Evolutionary conservation across 441 rosid genomes (phyloP), one percentile per base, ranked within the genome.

Genomic region (Mallotus repandus): DNA sequence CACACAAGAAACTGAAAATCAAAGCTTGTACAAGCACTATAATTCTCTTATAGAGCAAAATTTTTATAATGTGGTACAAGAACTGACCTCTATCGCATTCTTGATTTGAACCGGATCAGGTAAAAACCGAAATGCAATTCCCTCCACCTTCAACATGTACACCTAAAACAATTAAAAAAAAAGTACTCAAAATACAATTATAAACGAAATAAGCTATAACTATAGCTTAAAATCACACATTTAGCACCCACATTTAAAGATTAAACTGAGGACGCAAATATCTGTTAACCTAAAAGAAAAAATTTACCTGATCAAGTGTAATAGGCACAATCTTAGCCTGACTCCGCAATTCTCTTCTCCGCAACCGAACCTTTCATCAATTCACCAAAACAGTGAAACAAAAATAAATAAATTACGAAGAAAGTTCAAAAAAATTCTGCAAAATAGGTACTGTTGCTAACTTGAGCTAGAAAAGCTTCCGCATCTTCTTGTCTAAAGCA

Each of bases 401-500:
- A 32, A 32, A 71, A 49, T 25, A 54, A 25, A n/a, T 12, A 58
- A 38, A 38, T 12, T 29, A 54, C 2, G 25, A 13, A 63, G 9
- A 21, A 18, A n/a, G 7, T n/a, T 1, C 25, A n/a, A 2, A 52
- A 25, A 19, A n/a, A 41, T 1, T 38, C 1, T 57, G 13, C 0
- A 38, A 7, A 56, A 11, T 12, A 16, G 4, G 1, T 21, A 15
- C 35, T 3, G 61, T 46, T 41, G n/a, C 73, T 66, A 60, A 89
- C 97, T 87, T 93, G 94, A 80, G 92, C 93, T 16, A 94, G 93
- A 68, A 94, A 87, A 32, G 97, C 84, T 79, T 94, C 96, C 4
- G 98, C 98, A 68, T 94, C 98, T 81, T 94, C 98, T 79, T 83
- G 88, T 7, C 96, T 92, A 66, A 94, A 91, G 85, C 98, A 94